These are phyloP conservation scores for Jaenimonas drosophilae DNA, from an alignment of 208 protist genomes.

Conservation along the genomic window DNA sequence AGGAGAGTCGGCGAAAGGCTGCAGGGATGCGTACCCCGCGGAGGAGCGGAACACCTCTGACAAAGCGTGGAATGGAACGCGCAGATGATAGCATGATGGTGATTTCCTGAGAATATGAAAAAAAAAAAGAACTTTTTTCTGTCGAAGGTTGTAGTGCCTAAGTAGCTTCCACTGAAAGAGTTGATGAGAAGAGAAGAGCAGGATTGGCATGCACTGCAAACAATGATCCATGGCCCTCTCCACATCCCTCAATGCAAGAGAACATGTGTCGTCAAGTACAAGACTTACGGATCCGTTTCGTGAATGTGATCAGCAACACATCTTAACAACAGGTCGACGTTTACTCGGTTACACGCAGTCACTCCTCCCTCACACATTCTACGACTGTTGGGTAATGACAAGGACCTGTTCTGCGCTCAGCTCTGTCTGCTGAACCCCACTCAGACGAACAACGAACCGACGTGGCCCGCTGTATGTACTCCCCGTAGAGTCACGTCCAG, in stretches of 20 bases:
- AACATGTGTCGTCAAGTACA: no score
- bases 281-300: slow-evolving; percentile 7
- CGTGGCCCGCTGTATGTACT: slow-evolving; percentile 9
- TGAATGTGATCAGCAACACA: background rate
- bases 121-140: slow-evolving; percentile 9
- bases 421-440: slow-evolving; percentile 37
- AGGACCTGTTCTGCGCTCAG: slow-evolving; percentile 43
- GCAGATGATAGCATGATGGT: no score
- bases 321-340: no score
- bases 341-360: no score
- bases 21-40: no score
- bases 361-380: no score
- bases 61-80: no score
- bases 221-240: slow-evolving; percentile 9
- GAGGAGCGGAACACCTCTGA: no score
- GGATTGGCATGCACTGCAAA: no score
- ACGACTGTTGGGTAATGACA: slow-evolving; percentile 13
- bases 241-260: background rate
- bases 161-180: slow-evolving; percentile 1
- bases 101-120: no score
- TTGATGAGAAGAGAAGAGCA: slow-evolving; percentile 1
- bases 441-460: slow-evolving; percentile 27
- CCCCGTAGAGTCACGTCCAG: background rate
- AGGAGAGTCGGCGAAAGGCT: no score
- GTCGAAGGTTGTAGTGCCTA: no score